Evolutionary conservation across 495 filamentous ascomycete species (phyloP).

Genomic region (Tuber indicum): DNA sequence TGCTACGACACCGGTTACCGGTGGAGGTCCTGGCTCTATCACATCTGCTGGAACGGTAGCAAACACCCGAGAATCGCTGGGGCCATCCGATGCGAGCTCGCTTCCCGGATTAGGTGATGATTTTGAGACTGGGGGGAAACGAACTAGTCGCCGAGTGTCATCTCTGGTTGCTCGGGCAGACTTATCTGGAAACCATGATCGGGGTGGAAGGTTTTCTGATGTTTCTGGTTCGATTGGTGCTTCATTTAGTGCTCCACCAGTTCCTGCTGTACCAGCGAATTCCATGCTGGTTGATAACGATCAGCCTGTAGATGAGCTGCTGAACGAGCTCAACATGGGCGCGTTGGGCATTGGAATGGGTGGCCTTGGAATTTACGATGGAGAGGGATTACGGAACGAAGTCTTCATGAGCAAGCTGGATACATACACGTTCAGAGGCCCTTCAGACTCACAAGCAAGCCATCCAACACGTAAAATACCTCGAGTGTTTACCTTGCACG

Average conservation of each 20-base stretch:
- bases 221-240: constrained; percentile 49
- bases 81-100: constrained; percentile 48
- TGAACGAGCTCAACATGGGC: constrained; percentile 63
- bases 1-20: constrained; percentile 66
- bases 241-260: constrained; percentile 40
- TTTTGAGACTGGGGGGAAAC: constrained; percentile 58
- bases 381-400: constrained; percentile 65
- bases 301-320: constrained; percentile 57
- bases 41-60: constrained; percentile 26
- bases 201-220: constrained; percentile 67
- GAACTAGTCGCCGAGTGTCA: constrained; percentile 80
- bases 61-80: constrained; percentile 34
- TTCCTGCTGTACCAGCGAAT: constrained; percentile 36
- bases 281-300: constrained; percentile 41
- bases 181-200: constrained; percentile 60
- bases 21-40: constrained; percentile 44
- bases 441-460: constrained; percentile 18
- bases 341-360: constrained; percentile 39
- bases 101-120: constrained; percentile 61
- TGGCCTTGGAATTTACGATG: constrained; percentile 61
- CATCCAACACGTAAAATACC: constrained; percentile 40
- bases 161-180: constrained; percentile 88
- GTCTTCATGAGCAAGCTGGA: constrained; percentile 67
- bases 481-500: constrained; percentile 58
- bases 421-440: constrained; percentile 59